Evolutionary conservation across 208 protist genomes (phyloP), one percentile per base, ranked within the genome.

Genomic region (Spongospora subterranea): DNA sequence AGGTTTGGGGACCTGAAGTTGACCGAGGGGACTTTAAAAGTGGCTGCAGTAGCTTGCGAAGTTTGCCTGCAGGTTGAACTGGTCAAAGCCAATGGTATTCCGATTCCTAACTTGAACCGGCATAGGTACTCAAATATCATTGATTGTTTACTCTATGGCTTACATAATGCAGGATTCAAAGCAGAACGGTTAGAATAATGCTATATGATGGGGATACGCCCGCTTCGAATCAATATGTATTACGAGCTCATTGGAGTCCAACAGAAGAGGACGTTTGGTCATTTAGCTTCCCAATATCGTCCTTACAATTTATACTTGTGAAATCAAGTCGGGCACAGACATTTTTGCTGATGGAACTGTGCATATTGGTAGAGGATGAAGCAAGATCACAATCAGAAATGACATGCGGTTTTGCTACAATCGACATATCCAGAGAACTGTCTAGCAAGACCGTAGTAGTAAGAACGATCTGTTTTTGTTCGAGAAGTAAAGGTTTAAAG

Each of bases 11-110:
- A 60, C 24, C 24, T 60, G 24, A 6, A 24, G 6, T 24, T 60
- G 24, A 24, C 50, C 6, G 50, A 60, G 50, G 50, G 50, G 50
- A 29, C 50, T 29, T 29, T 24, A 29, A 24, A 6, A 43, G 13
- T 82, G n/a, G 71, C 71, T 20, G 17, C 71, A n/a, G 35, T 82
- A 20, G 71, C n/a, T 6, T 6, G 71, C 71, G 71, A 35, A 45
- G 71, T 82, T 43, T 82, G 71, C 71, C 17, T 82, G 71, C 71
- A 82, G 71, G 35, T 82, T 43, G 71, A 82, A 43, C 35, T 82
- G 6, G 40, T 82, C n/a, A n/a, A n/a, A 13, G 71, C 71, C 6
- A n/a, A 82, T 6, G 71, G 71, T n/a, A 82, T 82, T 43, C 71
- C 71, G 71, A 43, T 43, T 35, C 71, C 71, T 20, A n/a, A 40